These are phyloP conservation scores for Telfairia occidentalis DNA, from an alignment of 331 rosid genomes.

Conservation along the genomic window DNA sequence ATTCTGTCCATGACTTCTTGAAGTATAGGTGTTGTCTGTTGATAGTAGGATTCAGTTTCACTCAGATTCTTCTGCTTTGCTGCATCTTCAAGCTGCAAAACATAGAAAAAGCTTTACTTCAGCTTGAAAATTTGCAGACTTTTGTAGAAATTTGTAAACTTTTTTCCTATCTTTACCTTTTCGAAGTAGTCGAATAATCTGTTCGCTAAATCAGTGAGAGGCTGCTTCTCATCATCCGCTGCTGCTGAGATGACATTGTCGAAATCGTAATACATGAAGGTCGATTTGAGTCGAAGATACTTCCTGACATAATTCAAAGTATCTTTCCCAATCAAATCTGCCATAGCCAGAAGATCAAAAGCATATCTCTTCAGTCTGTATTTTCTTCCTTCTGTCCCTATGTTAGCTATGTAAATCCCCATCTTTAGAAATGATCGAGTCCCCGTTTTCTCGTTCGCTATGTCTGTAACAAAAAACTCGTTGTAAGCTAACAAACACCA, in stretches of 20 bases:
- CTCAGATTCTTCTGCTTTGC: conserved; percentile 41
- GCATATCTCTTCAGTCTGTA: conserved; percentile 58
- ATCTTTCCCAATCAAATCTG: conserved; percentile 60
- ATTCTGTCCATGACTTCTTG: conserved; percentile 70
- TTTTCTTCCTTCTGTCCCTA: conserved; percentile 59
- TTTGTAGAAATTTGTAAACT: background rate
- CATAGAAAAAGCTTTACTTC: background rate
- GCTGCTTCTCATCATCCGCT: conserved; percentile 45
- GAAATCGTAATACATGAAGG: conserved; percentile 75
- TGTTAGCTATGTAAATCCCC: conserved; percentile 56
- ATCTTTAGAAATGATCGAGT: conserved; percentile 70
- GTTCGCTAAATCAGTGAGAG: conserved; percentile 56
- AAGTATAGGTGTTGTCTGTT: conserved; percentile 56
- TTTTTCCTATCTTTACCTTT: conserved; percentile 27
- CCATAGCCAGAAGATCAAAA: conserved; percentile 83
- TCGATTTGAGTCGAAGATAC: conserved; percentile 70
- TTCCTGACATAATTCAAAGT: conserved; percentile 66
- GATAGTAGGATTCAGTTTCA: conserved; percentile 39
- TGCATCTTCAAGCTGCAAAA: conserved; percentile 67
- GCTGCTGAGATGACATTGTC: conserved; percentile 72
- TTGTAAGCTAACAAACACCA: background rate
- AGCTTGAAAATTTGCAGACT: background rate
- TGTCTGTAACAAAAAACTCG: conserved; percentile 28
- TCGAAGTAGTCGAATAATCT: conserved; percentile 68
- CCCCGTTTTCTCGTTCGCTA: conserved; percentile 69